Base-by-base conservation (phyloP, 495 filamentous ascomycete genomes). In the Cetradonia linearis region DNA sequence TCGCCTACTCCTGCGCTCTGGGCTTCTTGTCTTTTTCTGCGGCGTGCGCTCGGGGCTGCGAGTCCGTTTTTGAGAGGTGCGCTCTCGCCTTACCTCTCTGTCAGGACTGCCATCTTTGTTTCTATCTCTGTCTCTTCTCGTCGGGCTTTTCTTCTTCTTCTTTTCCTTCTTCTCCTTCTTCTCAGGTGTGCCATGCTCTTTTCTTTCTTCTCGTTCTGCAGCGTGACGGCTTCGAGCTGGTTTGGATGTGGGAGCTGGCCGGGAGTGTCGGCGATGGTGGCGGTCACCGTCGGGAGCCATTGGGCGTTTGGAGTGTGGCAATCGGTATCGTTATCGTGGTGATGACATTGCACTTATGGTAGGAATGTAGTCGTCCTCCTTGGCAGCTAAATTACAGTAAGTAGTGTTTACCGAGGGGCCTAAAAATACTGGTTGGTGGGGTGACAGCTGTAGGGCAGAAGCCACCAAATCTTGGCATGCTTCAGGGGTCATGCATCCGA, bases 151-250 rank as follows among this genome's bases (percentile, higher is more conserved):
- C 62, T 11, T 59, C 31, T 13, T 55, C 47, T 38, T 65, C 63
- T 33, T n/a, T n/a, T 46, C 9, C 20, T 46, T 23, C 42, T 46
- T 46, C 42, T 46, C 25, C 20, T 53, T 53, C 30, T 54, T 54
- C 50, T 54, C 63, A 9, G 63, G 63, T 18, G 63, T 65, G 0
- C 63, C 63, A 23, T 54, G 53, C 40, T 62, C 63, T 33, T 65
- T 65, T 11, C 63, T 42, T 13, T 55, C 47, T 38, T 65, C 63
- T 33, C 63, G 36, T 18, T 65, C 63, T 0, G 55, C 50, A 30
- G 63, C 55, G 18, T 65, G 49, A 6, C 63, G 55, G 30, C 60
- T 62, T 6, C 63, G 63, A 36, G 59, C 23, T 10, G 50, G 50
- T 54, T 59, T 62, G 9, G 63, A 55, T 11, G 55, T 40, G 0